Percentiles rank a stretch among this genome's conserved stretches.
Evolutionary conservation across 1,284 basidiomycete genomes (phyloP).

Genomic region (Mycena citricolor): DNA sequence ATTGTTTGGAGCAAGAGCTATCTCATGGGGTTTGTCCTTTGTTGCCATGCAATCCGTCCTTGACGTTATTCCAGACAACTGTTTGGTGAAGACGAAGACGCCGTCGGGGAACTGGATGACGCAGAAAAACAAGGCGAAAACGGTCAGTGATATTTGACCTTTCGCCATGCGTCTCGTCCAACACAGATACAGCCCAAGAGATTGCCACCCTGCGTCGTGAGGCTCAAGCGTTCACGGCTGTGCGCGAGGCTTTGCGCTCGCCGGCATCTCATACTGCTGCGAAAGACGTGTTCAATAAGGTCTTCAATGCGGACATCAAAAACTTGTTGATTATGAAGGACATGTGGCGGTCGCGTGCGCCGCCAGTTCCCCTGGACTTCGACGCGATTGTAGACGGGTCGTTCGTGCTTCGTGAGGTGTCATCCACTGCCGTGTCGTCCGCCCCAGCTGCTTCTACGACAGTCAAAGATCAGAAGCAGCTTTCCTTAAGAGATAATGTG

Average conservation of each 20-base stretch:
- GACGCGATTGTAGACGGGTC: constrained; percentile 64
- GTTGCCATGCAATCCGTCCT: constrained; percentile 3
- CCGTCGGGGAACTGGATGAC: constrained; percentile 76
- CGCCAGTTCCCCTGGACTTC: constrained; percentile 84
- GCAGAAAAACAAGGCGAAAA: constrained; percentile 89
- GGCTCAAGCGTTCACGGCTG: constrained; percentile 82
- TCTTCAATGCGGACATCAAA: constrained; percentile 87
- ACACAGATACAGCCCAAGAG: constrained; percentile 67
- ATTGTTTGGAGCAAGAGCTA: constrained; percentile 99
- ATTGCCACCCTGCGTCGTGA: constrained; percentile 89
- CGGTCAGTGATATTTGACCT: constrained; percentile 44
- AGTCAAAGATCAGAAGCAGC: constrained; percentile 78
- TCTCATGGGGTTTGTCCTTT: constrained; percentile 79
- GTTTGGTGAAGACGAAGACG: constrained; percentile 89
- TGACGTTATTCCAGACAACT: constrained; percentile 65
- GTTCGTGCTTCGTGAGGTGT: constrained; percentile 42
- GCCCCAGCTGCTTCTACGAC: constrained; percentile 32
- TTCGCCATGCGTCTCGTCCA: constrained; percentile 1
- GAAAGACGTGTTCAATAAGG: constrained; percentile 83
- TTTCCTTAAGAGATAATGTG: constrained; percentile 79
- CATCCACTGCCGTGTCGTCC: constrained; percentile 7
- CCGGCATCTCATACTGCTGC: constrained; percentile 51
- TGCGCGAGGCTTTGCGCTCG: constrained; percentile 65
- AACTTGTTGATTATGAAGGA: constrained; percentile 94
- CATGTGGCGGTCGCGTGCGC: constrained; percentile 92